These are phyloP conservation scores for Hanseniaspora uvarum DNA, from an alignment of 1,139 yeast species.

Conservation along the genomic window DNA sequence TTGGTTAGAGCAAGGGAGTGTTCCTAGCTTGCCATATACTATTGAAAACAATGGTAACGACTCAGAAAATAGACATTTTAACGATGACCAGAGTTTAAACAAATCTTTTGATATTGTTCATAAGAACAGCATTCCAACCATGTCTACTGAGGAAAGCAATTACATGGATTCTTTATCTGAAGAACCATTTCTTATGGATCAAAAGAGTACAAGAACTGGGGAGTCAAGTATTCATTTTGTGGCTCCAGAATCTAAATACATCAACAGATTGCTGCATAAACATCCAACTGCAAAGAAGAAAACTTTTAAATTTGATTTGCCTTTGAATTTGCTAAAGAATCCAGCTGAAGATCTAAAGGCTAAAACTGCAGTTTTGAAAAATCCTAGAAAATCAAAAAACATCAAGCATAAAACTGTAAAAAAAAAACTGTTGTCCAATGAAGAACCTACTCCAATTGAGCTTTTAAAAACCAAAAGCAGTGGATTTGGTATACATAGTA, in stretches of 20 bases:
- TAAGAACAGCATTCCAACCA: not conserved
- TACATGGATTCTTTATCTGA: not conserved
- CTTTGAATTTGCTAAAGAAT: slow-evolving; percentile 21
- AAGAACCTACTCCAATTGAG: slow-evolving; percentile 28
- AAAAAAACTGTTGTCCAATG: slow-evolving; percentile 29
- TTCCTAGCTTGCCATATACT: slow-evolving; percentile 12
- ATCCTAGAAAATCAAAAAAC: slow-evolving; percentile 31
- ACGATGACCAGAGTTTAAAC: not conserved
- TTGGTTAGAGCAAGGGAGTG: slow-evolving; percentile 5
- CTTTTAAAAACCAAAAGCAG: slow-evolving; percentile 17
- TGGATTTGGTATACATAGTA: slow-evolving; percentile 18
- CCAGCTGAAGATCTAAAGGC: slow-evolving; percentile 15
- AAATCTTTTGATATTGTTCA: not conserved
- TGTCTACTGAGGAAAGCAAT: not conserved
- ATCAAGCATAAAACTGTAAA: slow-evolving; percentile 32
- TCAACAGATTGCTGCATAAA: slow-evolving; percentile 30
- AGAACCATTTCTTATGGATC: not conserved
- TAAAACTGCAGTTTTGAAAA: slow-evolving; percentile 18
- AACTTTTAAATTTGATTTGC: slow-evolving; percentile 29
- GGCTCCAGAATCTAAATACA: slow-evolving; percentile 28
- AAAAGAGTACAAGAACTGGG: not conserved
- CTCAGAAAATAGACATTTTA: not conserved
- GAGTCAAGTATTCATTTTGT: slow-evolving; percentile 28
- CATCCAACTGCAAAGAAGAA: slow-evolving; percentile 29
- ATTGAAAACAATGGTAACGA: not conserved